Evolutionary conservation across 2,329 filamentous ascomycete species (phyloP), one percentile per base, ranked within the genome.

Genomic region (Raffaelea albimanens): DNA sequence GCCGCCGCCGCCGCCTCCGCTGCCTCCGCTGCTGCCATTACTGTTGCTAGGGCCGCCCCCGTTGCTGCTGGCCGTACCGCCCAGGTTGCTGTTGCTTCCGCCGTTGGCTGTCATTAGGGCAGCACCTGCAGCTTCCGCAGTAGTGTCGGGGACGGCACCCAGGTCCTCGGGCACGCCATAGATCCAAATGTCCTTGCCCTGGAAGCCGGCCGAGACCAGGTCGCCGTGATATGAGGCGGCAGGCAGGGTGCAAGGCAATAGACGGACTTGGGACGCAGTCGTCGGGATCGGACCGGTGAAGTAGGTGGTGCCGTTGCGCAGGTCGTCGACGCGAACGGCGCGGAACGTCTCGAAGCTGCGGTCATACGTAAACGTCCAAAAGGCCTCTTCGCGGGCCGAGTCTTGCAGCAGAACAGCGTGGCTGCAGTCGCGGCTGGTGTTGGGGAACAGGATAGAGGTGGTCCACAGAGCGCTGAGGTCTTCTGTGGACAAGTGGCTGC

Each of bases 371-470:
- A 91, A 84, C 0, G 85, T 77, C 84, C 85, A 91, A 51, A 71
- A 76, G 22, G 83, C 80, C 61, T 88, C 85, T 47, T 80, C 76
- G 36, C 76, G 67, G 44, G 66, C 69, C 4, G 75, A 75, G 51
- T 79, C 71, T 54, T 80, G 77, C 16, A 91, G 67, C 41, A 91
- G 63, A 1, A 85, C 80, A 19, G 85, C 84, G 63, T 90, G 85
- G 55, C 83, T 88, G 59, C 85, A 89, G 54, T 87, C 83, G 44
- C 80, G 77, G 55, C 82, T 87, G n/a, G 80, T 83, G 55, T 89
- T 87, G 3, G 87, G 86, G 48, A 91, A 91, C 3, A 93, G 67
- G 41, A 93, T 90, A 31, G 88, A 89, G 1, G 85, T 88, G 7
- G 87, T 91, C 87, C 87, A 93, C 58, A 91, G 75, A 21, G 82